Conservation (phyloP, 192 early-diverging fungal genomes). For the Chytriomyces confervae region DNA sequence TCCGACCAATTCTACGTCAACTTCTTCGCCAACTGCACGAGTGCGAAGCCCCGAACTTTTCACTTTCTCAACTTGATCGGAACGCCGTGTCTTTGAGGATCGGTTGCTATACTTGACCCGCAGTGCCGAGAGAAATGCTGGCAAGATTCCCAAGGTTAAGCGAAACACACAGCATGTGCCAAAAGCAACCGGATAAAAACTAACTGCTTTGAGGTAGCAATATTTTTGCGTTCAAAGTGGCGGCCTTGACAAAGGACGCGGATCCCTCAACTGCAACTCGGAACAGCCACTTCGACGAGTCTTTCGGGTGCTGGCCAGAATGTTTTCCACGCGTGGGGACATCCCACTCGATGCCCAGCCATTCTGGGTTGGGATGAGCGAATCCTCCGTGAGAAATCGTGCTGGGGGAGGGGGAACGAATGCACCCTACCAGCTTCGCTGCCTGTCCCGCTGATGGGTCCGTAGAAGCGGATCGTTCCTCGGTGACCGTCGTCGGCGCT, state of each 20-base stretch:
- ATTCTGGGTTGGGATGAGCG: neutral
- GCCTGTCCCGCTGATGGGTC: constrained; percentile 28
- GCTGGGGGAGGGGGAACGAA: neutral
- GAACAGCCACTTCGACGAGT: constrained; percentile 40
- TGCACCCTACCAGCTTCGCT: neutral
- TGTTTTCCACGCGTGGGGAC: constrained; percentile 53
- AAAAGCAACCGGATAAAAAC: neutral
- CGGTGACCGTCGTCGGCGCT: constrained; percentile 8
- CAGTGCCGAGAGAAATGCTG: neutral
- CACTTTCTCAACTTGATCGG: no score
- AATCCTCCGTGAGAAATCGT: neutral
- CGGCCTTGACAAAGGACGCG: constrained; percentile 45
- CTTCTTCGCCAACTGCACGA: neutral
- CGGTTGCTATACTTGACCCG: neutral
- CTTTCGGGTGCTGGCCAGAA: constrained; percentile 39
- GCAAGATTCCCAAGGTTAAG: neutral
- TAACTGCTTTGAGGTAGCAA: neutral
- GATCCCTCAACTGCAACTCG: constrained; percentile 22
- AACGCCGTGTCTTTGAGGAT: neutral
- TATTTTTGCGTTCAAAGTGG: neutral
- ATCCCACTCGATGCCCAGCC: constrained; percentile 58
- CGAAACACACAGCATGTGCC: neutral
- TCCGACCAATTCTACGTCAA: constrained; percentile 53
- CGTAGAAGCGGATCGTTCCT: constrained; percentile 46
- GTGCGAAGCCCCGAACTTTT: constrained; percentile 3